Evolutionary conservation across 202 grass and related monocot species (phyloP).

Genomic region (Alloteropsis angusta): DNA sequence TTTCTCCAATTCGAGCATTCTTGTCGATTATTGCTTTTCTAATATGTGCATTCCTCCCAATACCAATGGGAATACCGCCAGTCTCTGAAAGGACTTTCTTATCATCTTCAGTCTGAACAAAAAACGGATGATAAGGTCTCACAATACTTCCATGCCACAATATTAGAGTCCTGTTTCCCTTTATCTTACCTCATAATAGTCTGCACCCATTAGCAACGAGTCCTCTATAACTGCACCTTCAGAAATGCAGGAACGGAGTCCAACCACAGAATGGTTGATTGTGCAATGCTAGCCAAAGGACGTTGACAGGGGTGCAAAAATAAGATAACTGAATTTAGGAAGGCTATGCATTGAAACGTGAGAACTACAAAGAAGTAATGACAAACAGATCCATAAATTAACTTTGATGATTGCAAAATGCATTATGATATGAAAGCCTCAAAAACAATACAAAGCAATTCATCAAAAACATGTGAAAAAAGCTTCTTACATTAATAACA

Average conservation of each 20-base stretch:
- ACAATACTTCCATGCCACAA: background rate
- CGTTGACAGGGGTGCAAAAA: background rate
- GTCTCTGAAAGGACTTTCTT: constrained; percentile 62
- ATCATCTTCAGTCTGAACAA: constrained; percentile 63
- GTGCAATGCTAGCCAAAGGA: constrained; percentile 58
- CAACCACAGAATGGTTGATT: constrained; percentile 90
- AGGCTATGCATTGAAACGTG: background rate
- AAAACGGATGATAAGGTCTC: background rate
- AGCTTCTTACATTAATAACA: constrained; percentile 76
- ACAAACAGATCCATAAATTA: background rate
- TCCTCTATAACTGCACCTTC: constrained; percentile 91
- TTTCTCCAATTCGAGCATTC: constrained; percentile 94
- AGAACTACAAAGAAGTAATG: background rate
- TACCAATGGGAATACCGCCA: constrained; percentile 83
- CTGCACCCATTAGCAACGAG: constrained; percentile 89
- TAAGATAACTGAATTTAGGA: background rate
- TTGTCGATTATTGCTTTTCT: constrained; percentile 96
- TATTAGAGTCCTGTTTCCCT: constrained; percentile 12
- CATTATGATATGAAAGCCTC: background rate
- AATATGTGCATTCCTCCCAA: constrained; percentile 81
- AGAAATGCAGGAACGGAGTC: constrained; percentile 86
- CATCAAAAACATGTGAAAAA: constrained; percentile 15
- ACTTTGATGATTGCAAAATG: background rate
- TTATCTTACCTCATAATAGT: constrained; percentile 90
- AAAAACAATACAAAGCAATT: background rate